phyloP scores from a whole-genome alignment of 192 early-diverging fungal species.

The Coemansia sp. region DNA sequence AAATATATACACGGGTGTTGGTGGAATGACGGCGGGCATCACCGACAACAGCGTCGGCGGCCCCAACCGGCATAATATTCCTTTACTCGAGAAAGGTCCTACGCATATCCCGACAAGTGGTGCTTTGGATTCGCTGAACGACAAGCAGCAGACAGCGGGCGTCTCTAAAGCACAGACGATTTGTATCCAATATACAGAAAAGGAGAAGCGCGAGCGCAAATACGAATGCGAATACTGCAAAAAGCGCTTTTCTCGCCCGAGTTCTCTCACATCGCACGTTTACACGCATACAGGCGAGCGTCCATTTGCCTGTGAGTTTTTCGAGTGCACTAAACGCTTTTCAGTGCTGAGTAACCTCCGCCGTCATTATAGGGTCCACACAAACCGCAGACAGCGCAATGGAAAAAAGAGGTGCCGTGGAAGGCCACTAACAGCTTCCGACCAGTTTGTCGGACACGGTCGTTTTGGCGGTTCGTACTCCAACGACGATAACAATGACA shows the following conservation, averaged over 20 bases:
- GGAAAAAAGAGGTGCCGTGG: constrained; percentile 5
- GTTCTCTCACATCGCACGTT: constrained; percentile 62
- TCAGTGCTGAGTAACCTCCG: constrained; percentile 80
- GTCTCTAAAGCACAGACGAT: constrained; percentile 7
- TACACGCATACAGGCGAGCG: constrained; percentile 67
- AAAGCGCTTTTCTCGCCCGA: constrained; percentile 63
- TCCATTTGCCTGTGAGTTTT: constrained; percentile 59
- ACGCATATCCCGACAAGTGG: not conserved
- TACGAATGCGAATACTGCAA: constrained; percentile 62
- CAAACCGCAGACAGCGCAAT: constrained; percentile 9
- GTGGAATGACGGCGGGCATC: not conserved
- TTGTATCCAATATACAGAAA: constrained; percentile 40
- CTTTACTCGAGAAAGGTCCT: not conserved
- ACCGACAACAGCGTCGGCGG: not conserved
- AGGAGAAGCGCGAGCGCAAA: constrained; percentile 54
- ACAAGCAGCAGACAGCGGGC: not conserved
- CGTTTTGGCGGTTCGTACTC: not conserved
- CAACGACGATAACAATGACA: not conserved
- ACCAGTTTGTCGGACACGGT: not conserved
- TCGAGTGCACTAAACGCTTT: constrained; percentile 69
- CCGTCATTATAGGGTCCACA: constrained; percentile 60
- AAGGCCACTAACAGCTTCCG: not conserved
- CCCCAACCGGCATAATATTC: not conserved
- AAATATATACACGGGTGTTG: not conserved
- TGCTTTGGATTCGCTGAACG: not conserved